Evolutionary conservation across 2,329 filamentous ascomycete species (phyloP).

Genomic region (Xylariales sp.): DNA sequence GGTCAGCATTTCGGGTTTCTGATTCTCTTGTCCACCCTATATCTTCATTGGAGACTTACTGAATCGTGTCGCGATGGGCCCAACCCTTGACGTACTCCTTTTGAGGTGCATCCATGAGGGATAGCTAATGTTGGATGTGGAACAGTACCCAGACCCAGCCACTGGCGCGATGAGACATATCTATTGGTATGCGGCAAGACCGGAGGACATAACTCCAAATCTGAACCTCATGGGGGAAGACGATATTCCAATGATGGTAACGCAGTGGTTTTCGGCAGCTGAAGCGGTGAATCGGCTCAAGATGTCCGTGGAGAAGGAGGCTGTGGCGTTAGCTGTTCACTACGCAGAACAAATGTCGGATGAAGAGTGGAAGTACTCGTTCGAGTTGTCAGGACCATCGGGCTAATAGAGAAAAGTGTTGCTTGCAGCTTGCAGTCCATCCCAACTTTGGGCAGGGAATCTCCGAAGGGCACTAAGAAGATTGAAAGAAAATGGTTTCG

Average conservation of each 20-base stretch:
- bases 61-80: too few relatives aligned
- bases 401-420: not conserved
- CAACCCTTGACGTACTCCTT: too few relatives aligned
- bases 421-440: not conserved
- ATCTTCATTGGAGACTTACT: too few relatives aligned
- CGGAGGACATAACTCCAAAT: not conserved
- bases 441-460: not conserved
- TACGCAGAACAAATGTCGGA: constrained; percentile 8
- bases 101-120: too few relatives aligned
- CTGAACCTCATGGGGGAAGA: constrained; percentile 1
- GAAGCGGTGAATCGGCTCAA: constrained; percentile 5
- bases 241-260: not conserved
- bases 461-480: too few relatives aligned
- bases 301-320: constrained; percentile 6
- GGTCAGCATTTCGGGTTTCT: too few relatives aligned
- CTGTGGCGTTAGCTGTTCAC: constrained; percentile 8
- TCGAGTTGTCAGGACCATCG: not conserved
- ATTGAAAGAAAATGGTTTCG: too few relatives aligned
- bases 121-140: too few relatives aligned
- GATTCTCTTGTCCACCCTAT: too few relatives aligned
- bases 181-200: constrained; percentile 8
- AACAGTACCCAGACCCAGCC: constrained; percentile 8
- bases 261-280: constrained; percentile 4
- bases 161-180: constrained; percentile 9
- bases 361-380: constrained; percentile 8